Evolutionary conservation across 495 filamentous ascomycete genomes (phyloP).

Genomic region (Penicillium paradoxum): DNA sequence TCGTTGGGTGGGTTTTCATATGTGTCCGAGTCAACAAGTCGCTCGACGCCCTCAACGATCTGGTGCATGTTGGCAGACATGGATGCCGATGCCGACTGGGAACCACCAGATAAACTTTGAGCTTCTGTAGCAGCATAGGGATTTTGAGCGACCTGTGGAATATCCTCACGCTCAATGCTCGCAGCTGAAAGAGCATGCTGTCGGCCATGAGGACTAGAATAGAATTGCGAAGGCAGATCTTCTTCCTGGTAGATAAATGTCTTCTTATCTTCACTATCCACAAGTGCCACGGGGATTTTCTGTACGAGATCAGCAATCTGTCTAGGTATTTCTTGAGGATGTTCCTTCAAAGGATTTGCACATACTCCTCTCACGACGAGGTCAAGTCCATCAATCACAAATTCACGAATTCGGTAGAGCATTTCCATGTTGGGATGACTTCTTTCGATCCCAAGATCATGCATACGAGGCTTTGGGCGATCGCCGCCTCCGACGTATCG

Average conservation of each 20-base stretch:
- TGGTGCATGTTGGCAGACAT: conserved; percentile 50
- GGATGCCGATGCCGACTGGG: conserved; percentile 44
- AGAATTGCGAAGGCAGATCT: conserved; percentile 46
- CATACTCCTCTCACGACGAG: conserved; percentile 52
- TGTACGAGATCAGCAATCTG: conserved; percentile 12
- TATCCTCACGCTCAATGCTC: conserved; percentile 43
- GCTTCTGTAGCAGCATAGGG: conserved; percentile 30
- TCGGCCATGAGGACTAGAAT: conserved; percentile 38
- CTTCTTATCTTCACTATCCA: conserved; percentile 45
- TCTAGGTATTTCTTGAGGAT: neutral
- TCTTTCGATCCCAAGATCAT: conserved; percentile 51
- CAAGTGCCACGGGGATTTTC: conserved; percentile 43
- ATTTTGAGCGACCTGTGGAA: conserved; percentile 31
- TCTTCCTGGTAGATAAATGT: conserved; percentile 55
- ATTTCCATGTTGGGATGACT: conserved; percentile 65
- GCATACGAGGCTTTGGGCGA: conserved; percentile 50
- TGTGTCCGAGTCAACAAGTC: conserved; percentile 54
- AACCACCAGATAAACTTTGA: conserved; percentile 38
- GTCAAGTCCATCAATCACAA: conserved; percentile 61
- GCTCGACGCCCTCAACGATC: conserved; percentile 57
- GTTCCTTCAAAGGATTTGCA: neutral
- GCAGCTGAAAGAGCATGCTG: conserved; percentile 35
- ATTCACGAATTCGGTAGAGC: conserved; percentile 61
- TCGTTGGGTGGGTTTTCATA: conserved; percentile 41
- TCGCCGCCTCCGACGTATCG: conserved; percentile 43